Evolutionary conservation across 73 alveolate genomes (phyloP).

Genomic region (Paramecium primaurelia): DNA sequence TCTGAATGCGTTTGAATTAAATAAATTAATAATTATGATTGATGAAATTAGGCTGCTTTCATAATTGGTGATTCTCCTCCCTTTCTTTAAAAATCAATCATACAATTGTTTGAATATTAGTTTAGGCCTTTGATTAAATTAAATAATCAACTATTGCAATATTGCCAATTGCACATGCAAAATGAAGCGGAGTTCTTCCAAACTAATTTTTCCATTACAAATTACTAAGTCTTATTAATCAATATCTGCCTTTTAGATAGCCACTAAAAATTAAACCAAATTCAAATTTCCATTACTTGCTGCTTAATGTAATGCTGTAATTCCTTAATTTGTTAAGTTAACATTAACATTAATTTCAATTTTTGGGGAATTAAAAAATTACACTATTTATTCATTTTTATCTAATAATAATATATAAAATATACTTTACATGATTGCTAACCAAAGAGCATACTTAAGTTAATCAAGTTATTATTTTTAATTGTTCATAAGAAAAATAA

Average conservation of each 20-base stretch:
- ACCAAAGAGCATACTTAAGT: slow-evolving; percentile 30
- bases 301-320: slow-evolving; percentile 30
- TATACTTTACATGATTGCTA: slow-evolving; percentile 45
- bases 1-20: not conserved
- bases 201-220: not conserved
- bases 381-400: slow-evolving; percentile 29
- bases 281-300: slow-evolving; percentile 36
- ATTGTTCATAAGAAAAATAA: not conserved
- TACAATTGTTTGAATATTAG: not conserved
- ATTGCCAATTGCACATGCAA: slow-evolving; percentile 48
- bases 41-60: slow-evolving; percentile 40
- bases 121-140: slow-evolving; percentile 28
- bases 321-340: not conserved
- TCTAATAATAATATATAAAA: not conserved
- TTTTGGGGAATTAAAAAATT: slow-evolving; percentile 48
- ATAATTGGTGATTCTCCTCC: slow-evolving; percentile 45
- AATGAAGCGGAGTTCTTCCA: slow-evolving; percentile 39
- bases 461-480: not conserved
- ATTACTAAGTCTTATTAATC: not conserved
- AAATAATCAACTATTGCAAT: slow-evolving; percentile 42
- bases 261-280: slow-evolving; percentile 39
- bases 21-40: not conserved
- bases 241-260: slow-evolving; percentile 13
- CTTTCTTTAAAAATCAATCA: not conserved
- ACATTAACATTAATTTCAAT: slow-evolving; percentile 26